These are phyloP conservation scores for Byssochlamys sp. DNA, from an alignment of 2,329 filamentous ascomycete genomes.

Conservation along the genomic window DNA sequence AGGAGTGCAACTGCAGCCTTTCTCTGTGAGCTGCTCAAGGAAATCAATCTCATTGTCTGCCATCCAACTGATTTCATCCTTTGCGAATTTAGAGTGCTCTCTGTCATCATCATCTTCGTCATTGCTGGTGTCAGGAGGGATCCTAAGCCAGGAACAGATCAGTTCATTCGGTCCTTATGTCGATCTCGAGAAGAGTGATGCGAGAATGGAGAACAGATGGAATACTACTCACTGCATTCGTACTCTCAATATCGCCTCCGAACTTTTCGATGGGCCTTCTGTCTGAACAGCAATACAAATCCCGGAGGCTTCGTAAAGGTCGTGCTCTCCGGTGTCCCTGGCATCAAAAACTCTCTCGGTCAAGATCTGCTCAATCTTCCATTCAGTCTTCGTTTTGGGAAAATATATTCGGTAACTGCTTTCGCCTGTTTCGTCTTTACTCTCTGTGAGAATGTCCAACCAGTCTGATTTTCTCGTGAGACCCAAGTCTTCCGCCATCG, in stretches of 20 bases:
- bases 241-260: background rate
- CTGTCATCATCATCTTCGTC: background rate
- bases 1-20: background rate
- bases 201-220: background rate
- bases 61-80: background rate
- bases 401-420: no score
- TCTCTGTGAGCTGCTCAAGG: background rate
- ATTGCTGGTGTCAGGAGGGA: background rate
- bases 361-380: no score
- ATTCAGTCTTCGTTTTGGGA: no score
- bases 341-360: no score
- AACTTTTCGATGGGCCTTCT: background rate
- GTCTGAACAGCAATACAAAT: background rate
- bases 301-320: background rate
- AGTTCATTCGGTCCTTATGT: background rate
- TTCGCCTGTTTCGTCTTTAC: no score
- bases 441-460: no score
- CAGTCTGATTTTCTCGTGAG: no score
- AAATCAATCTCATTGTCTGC: background rate
- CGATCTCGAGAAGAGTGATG: background rate
- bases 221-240: background rate
- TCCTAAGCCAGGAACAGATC: background rate
- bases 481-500: no score
- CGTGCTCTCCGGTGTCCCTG: no score
- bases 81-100: background rate